Evolutionary conservation across 345 rosid species (phyloP), one percentile per base, ranked within the genome.

Genomic region (Eutrema heterophyllum): DNA sequence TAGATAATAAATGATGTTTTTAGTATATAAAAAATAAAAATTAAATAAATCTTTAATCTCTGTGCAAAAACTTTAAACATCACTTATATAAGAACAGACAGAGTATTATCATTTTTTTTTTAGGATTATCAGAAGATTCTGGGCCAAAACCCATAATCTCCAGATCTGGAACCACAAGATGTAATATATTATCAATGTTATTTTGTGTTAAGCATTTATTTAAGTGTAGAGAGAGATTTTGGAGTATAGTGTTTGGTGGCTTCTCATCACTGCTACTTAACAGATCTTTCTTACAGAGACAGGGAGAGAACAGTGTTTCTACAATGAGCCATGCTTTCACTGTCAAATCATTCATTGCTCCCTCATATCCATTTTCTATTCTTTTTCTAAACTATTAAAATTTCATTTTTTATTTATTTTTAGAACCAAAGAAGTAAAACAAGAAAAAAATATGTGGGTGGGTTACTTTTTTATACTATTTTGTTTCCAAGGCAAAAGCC

Each of bases 291-390:
- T 64, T 71, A 71, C 68, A 77, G 80, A 77, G 76, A 77, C 67
- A 77, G 76, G 49, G 71, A 65, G 66, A 71, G 67, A 71, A 78
- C 81, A 66, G 76, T 65, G 81, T 78, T 76, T 70, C 80, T 55
- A 76, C 75, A 63, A 76, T 38, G 76, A 70, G 80, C 75, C 80
- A 76, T 76, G 71, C 75, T 76, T 76, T 76, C 80, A 76, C 80
- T 70, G 80, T 76, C 80, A 38, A 48, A 49, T 67, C 80, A 77
- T 70, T 77, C 64, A 76, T 57, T 76, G 76, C 40, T 39, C 70
- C 52, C 67, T 39, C 76, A 48, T 49, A 12, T 72, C 73, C 15
- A 49, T 70, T 77, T 64, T 64, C 41, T 64, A 5, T 32, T 40
- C 45, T 24, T 49, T 33, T 39, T 24, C 4, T 18, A 41, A 39